These are phyloP conservation scores for Cladochytrium replicatum DNA, from an alignment of 192 early-diverging fungal species.

Conservation along the genomic window DNA sequence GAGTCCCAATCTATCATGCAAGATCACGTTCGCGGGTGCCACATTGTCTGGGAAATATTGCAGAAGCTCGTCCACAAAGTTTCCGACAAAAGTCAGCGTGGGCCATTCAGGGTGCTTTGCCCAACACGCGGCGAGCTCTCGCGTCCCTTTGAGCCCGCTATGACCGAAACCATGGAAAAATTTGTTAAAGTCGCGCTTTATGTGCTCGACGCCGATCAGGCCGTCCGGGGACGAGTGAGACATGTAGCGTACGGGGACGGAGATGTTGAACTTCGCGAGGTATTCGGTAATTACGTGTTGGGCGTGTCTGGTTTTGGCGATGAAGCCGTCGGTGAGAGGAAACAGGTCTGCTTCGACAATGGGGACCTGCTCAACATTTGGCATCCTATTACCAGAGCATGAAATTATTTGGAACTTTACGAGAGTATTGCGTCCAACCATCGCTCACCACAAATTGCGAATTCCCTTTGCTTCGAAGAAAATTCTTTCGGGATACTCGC, in stretches of 20 bases:
- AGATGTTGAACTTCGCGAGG: background rate
- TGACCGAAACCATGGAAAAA: conserved; percentile 8
- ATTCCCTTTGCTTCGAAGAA: no score
- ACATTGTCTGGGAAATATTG: no score
- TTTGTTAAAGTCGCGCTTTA: background rate
- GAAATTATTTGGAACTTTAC: no score
- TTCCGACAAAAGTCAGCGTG: conserved; percentile 4
- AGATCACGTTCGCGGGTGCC: no score
- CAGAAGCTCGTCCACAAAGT: no score
- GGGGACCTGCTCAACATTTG: conserved; percentile 11
- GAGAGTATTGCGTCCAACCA: no score
- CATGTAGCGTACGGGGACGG: conserved; percentile 4
- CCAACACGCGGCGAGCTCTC: conserved; percentile 5
- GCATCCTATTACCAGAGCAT: no score
- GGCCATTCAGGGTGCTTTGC: conserved; percentile 9
- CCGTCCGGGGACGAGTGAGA: conserved; percentile 8
- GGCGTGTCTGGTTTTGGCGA: conserved; percentile 1
- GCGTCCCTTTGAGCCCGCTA: background rate
- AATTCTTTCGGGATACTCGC: conserved; percentile 8
- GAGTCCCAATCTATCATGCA: no score
- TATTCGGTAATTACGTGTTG: background rate
- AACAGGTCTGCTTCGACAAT: conserved; percentile 2
- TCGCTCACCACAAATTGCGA: no score
- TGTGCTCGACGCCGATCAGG: background rate
- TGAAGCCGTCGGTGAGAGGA: background rate